Evolutionary conservation across 2,329 filamentous ascomycete species (phyloP), one percentile per base, ranked within the genome.

Genomic region (Corniculantispora saksenae): DNA sequence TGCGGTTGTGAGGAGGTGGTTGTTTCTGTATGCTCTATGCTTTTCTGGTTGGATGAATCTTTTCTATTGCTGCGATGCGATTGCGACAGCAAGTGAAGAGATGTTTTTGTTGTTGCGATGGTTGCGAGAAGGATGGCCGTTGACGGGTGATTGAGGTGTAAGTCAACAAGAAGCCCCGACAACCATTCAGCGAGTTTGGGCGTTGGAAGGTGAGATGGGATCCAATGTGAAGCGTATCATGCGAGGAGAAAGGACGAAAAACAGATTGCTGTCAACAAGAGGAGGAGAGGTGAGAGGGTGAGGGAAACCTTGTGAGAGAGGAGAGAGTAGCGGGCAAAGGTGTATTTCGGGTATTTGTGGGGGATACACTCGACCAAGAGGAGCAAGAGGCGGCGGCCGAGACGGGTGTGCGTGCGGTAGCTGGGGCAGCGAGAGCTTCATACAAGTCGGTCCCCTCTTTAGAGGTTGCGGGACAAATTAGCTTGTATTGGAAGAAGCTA

Each of bases 281-380:
- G 13, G 59, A 61, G 21, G n/a, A 43, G 48, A 38, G 48, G 59
- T 32, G 15, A 56, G 48, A 25, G n/a, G n/a, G n/a, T n/a, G n/a
- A n/a, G n/a, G n/a, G n/a, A n/a, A 45, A 35, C 7, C 51, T 51
- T 23, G 53, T 12, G 53, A 35, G 35, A n/a, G n/a, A n/a, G n/a
- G n/a, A n/a, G n/a, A n/a, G n/a, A n/a, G n/a, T 29, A 50, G 35
- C 9, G 48, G 59, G 21, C 35, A 54, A 61, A 61, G 60, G 60
- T 56, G 58, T 63, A 63, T 55, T 48, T 56, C 60, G 60, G 60
- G 50, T 63, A 63, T 63, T 55, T 63, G 60, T 63, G 60, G 60
- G 60, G 60, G 60, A 56, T n/a, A 40, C 53, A 56, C 47, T 54
- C 25, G 23, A 55, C 38, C 50, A 55, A 32, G 51, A 56, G 38